These are phyloP conservation scores for Arabidopsis lyrata DNA, from an alignment of 441 rosid genomes.

Conservation along the genomic window DNA sequence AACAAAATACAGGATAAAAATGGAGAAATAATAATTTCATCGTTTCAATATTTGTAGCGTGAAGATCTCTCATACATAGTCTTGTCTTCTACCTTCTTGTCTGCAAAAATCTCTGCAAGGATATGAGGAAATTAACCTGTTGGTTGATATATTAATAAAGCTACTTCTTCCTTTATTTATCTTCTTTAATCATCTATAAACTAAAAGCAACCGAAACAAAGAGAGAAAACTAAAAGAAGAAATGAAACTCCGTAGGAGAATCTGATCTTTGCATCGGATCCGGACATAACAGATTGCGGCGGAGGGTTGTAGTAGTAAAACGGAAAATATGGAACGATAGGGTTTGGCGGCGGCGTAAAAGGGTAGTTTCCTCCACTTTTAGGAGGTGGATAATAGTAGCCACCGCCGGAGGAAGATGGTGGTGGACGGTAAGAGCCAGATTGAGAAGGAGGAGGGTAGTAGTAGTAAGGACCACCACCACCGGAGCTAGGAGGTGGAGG, in stretches of 20 bases:
- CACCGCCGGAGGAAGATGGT: slow-evolving; percentile 53
- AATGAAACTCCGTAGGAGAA: slow-evolving; percentile 23
- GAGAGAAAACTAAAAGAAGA: slow-evolving; percentile 27
- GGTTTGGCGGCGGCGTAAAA: slow-evolving; percentile 89
- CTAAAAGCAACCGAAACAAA: slow-evolving; percentile 19
- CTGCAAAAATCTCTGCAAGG: slow-evolving; percentile 38
- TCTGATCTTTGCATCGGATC: slow-evolving; percentile 36
- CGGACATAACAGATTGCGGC: slow-evolving; percentile 51
- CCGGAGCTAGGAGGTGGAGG: slow-evolving; percentile 75
- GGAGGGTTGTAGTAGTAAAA: slow-evolving; percentile 83
- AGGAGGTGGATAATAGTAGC: slow-evolving; percentile 62
- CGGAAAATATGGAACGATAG: slow-evolving; percentile 93
- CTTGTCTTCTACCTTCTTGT: neutral
- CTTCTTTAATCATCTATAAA: neutral
- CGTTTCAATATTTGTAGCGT: slow-evolving; percentile 16
- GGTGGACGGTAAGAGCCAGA: slow-evolving; percentile 72
- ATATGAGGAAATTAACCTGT: slow-evolving; percentile 26
- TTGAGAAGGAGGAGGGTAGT: slow-evolving; percentile 70
- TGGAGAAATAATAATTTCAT: slow-evolving; percentile 13
- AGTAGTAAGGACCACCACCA: slow-evolving; percentile 53
- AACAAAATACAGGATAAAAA: neutral
- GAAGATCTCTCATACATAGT: slow-evolving; percentile 30
- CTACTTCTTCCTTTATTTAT: neutral
- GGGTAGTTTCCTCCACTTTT: slow-evolving; percentile 60
- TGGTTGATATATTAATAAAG: neutral